These are phyloP conservation scores for Isatis tinctoria DNA, from an alignment of 345 rosid genomes.

Conservation along the genomic window DNA sequence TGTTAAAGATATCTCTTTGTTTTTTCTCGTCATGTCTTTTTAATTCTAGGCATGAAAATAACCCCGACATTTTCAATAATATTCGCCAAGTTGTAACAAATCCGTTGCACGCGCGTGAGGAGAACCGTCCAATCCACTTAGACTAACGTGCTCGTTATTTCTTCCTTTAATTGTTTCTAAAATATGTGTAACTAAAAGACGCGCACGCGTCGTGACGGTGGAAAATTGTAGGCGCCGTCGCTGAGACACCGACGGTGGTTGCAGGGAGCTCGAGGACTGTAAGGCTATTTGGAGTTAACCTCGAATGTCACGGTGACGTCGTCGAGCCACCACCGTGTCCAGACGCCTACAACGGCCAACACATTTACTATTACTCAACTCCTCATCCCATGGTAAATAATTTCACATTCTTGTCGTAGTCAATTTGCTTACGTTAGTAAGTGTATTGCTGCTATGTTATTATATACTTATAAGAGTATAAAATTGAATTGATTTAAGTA, in stretches of 20 bases:
- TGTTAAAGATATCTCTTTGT: neutral
- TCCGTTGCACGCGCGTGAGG: constrained; percentile 21
- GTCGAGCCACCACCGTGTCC: constrained; percentile 29
- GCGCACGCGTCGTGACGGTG: constrained; percentile 30
- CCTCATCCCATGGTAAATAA: constrained; percentile 29
- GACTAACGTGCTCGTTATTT: constrained; percentile 33
- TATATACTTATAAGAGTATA: no score
- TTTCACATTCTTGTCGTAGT: neutral
- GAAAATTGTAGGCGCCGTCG: constrained; percentile 31
- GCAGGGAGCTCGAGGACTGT: constrained; percentile 56
- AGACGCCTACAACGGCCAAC: constrained; percentile 22
- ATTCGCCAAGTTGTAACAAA: constrained; percentile 26
- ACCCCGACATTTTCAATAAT: constrained; percentile 22
- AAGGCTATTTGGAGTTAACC: constrained; percentile 86
- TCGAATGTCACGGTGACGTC: constrained; percentile 58
- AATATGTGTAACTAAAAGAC: constrained; percentile 11
- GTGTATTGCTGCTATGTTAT: neutral
- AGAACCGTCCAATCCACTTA: constrained; percentile 30
- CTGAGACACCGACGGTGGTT: constrained; percentile 26
- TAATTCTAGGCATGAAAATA: neutral
- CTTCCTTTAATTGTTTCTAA: neutral
- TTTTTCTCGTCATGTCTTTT: neutral
- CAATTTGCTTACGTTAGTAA: constrained; percentile 8
- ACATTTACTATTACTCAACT: constrained; percentile 27
- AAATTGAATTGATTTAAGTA: neutral